Base-by-base conservation (phyloP, 179 eudicot genomes). In the Nepenthes alata region DNA sequence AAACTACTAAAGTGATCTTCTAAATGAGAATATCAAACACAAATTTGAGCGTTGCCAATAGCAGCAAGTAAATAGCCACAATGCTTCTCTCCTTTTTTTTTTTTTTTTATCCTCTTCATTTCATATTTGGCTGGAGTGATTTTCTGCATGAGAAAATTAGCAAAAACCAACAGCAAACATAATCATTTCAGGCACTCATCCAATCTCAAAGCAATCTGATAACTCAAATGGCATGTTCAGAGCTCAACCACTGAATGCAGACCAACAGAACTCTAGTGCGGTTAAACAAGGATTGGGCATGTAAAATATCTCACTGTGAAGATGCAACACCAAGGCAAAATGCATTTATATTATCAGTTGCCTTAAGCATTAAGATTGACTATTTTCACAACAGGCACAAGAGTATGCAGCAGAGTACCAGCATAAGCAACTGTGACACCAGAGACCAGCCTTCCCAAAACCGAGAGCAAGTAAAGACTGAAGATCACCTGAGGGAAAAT, bases 371-470 rank as follows among this genome's bases (percentile, higher is more conserved):
- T 5, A 13, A 11, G 25, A 2, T 3, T 10, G 25, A 57, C n/a
- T 4, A n/a, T 59, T 11, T 45, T 3, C 49, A 14, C 4, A 14
- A 3, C 6, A 59, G 10, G 35, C 54, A 58, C 47, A 58, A 15
- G 52, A 34, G 65, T 5, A 36, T 65, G 60, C 13, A 34, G 53
- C 41, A 38, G 51, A 53, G 59, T 77, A 91, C 98, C 98, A 51
- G 83, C 83, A 80, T 86, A 91, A 59, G 96, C 96, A 70, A 91
- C 81, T 10, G 95, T 89, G 53, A 83, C 81, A 65, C 95, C 96
- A 35, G 98, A 80, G 70, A 89, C 77, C 67, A 78, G 61, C 71
- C 96, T 89, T 67, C 98, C 98, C 53, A 91, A 58, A 48, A 74
- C 87, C 6, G 98, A 91, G 59, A 91, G 85, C 67, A 77, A 7